phyloP scores from a whole-genome alignment of 2,329 filamentous ascomycete species.

The Colletotrichum brevisporum region DNA sequence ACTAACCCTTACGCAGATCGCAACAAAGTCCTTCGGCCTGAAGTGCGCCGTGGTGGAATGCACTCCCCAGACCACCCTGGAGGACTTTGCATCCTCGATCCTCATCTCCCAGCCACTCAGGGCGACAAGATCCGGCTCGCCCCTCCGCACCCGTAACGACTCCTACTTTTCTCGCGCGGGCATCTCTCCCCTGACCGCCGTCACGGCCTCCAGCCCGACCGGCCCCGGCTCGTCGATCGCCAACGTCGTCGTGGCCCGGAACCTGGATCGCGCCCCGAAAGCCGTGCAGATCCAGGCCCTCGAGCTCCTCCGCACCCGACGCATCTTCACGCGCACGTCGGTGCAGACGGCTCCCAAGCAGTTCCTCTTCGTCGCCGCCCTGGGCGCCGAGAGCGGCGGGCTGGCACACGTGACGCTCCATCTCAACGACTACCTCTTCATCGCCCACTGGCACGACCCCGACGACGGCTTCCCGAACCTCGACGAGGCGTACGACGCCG shows the following conservation, averaged over 20 bases:
- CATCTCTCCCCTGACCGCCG: conserved; percentile 48
- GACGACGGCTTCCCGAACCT: conserved; percentile 82
- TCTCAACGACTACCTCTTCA: conserved; percentile 86
- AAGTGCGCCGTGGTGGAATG: conserved; percentile 80
- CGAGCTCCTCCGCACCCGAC: conserved; percentile 83
- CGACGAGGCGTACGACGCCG: conserved; percentile 69
- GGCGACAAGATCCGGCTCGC: conserved; percentile 46
- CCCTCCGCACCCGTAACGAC: conserved; percentile 43
- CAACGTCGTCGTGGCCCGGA: conserved; percentile 85
- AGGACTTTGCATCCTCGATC: conserved; percentile 83
- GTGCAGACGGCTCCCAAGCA: conserved; percentile 81
- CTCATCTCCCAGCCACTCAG: conserved; percentile 59
- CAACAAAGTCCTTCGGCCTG: conserved; percentile 79
- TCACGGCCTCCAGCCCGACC: conserved; percentile 42
- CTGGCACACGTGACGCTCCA: conserved; percentile 67
- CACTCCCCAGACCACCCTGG: conserved; percentile 79
- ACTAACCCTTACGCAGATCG: conserved; percentile 63
- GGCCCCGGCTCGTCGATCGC: conserved; percentile 68
- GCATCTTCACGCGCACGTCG: conserved; percentile 82
- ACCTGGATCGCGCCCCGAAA: conserved; percentile 81
- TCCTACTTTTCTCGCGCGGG: conserved; percentile 43
- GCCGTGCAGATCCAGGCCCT: conserved; percentile 86
- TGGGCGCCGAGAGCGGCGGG: conserved; percentile 64
- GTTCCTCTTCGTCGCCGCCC: conserved; percentile 85
- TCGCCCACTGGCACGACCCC: conserved; percentile 86